Percentiles rank a stretch among this genome's conserved stretches.
Conservation (phyloP, 129 eudicot genomes). For the Ambrosia trifida region DNA sequence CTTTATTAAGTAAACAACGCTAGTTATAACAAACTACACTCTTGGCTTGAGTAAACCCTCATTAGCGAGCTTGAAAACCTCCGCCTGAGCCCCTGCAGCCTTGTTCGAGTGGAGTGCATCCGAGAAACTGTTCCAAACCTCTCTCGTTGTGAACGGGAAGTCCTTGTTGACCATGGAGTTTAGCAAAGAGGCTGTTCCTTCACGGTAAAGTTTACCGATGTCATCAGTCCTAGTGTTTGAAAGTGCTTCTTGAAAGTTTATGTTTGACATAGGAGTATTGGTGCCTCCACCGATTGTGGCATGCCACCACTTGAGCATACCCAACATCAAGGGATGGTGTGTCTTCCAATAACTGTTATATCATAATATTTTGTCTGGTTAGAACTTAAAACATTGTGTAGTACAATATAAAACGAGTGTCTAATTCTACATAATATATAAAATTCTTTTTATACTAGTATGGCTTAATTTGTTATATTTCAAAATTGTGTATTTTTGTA, state of each 20-base stretch:
- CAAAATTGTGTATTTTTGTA: too few species aligned
- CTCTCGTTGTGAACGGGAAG: conserved; percentile 67
- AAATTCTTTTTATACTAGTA: neutral
- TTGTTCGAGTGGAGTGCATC: conserved; percentile 56
- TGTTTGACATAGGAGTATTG: conserved; percentile 37
- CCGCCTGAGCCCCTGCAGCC: conserved; percentile 74
- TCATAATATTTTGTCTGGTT: neutral
- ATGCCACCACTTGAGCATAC: conserved; percentile 54
- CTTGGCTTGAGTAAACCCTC: conserved; percentile 63
- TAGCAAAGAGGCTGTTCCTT: conserved; percentile 75
- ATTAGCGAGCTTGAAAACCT: conserved; percentile 76
- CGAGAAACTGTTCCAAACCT: conserved; percentile 61
- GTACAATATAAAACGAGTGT: too few species aligned
- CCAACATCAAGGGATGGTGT: conserved; percentile 52
- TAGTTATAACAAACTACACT: conserved; percentile 21
- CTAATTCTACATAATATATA: neutral
- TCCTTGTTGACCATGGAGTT: conserved; percentile 59
- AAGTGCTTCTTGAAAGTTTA: conserved; percentile 59
- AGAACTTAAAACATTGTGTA: neutral
- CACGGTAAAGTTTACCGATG: conserved; percentile 63
- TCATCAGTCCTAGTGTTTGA: conserved; percentile 63
- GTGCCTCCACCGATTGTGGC: conserved; percentile 35
- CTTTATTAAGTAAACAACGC: conserved; percentile 5
- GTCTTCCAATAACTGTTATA: conserved; percentile 62
- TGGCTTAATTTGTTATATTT: too few species aligned